Evolutionary conservation across 192 early-diverging fungal species (phyloP).

Genomic region (Funneliformis mosseae): DNA sequence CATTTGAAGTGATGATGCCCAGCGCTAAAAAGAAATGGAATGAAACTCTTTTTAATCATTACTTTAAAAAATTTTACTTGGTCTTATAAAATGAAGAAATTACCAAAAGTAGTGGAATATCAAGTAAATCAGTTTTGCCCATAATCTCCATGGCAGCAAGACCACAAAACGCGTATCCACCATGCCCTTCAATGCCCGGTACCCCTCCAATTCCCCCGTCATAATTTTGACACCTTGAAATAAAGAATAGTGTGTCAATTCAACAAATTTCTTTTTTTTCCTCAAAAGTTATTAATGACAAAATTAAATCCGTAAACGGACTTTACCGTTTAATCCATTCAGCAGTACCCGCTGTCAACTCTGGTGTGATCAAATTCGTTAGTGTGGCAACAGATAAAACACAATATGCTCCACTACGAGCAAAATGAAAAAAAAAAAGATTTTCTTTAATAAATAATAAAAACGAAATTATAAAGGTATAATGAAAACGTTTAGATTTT

Average conservation of each 20-base stretch:
- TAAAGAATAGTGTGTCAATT: background rate
- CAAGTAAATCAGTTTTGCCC: slow-evolving; percentile 61
- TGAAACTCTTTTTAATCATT: background rate
- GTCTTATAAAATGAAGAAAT: background rate
- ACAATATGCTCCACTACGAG: slow-evolving; percentile 79
- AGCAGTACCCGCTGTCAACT: slow-evolving; percentile 62
- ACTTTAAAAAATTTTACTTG: background rate
- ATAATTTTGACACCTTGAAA: slow-evolving; percentile 76
- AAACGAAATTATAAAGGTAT: too few species aligned
- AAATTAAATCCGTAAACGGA: slow-evolving; percentile 22
- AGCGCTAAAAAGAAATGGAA: slow-evolving; percentile 49
- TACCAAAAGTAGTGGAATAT: slow-evolving; percentile 62
- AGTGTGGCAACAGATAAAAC: slow-evolving; percentile 76
- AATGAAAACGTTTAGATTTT: slow-evolving; percentile 8
- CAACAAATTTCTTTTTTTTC: background rate
- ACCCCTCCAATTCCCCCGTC: slow-evolving; percentile 89
- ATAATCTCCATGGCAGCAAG: slow-evolving; percentile 85
- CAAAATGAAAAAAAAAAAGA: background rate
- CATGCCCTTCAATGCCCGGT: slow-evolving; percentile 90
- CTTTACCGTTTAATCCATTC: slow-evolving; percentile 67
- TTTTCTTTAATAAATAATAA: too few species aligned
- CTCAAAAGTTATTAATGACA: background rate
- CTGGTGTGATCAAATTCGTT: slow-evolving; percentile 82
- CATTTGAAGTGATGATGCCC: slow-evolving; percentile 84
- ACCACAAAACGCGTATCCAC: slow-evolving; percentile 94